phyloP scores from a whole-genome alignment of 495 filamentous ascomycete species.

The Lepraria neglecta region DNA sequence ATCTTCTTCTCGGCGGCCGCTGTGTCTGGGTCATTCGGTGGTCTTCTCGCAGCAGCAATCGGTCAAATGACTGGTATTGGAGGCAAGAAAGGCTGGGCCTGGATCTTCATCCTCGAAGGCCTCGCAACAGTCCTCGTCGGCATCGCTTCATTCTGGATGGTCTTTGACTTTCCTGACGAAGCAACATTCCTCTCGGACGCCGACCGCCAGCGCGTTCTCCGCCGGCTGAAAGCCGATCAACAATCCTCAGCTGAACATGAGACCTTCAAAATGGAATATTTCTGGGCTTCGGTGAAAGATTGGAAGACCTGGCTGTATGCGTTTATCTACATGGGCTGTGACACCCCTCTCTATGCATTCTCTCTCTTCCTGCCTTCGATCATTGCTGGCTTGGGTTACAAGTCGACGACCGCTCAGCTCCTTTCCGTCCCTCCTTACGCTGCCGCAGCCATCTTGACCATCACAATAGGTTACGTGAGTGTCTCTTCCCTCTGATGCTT shows the following conservation, averaged over 20 bases:
- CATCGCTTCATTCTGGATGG: conserved; percentile 71
- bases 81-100: conserved; percentile 65
- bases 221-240: conserved; percentile 65
- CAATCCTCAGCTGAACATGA: conserved; percentile 77
- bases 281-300: conserved; percentile 70
- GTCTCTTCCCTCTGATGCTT: too few species aligned
- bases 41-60: conserved; percentile 73
- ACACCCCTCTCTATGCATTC: conserved; percentile 76
- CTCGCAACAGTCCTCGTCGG: conserved; percentile 69
- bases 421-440: conserved; percentile 86
- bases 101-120: conserved; percentile 81
- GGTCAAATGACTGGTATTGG: conserved; percentile 65
- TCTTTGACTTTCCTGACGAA: conserved; percentile 82
- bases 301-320: conserved; percentile 83
- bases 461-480: conserved; percentile 57
- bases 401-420: conserved; percentile 64
- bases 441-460: conserved; percentile 69
- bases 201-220: conserved; percentile 68
- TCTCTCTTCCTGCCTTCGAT: conserved; percentile 86
- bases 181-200: conserved; percentile 67
- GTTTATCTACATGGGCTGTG: conserved; percentile 70
- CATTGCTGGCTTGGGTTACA: conserved; percentile 64
- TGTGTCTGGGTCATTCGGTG: conserved; percentile 79
- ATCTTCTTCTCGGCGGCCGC: conserved; percentile 91
- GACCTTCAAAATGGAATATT: conserved; percentile 65